Conservation (phyloP, 768 basidiomycete genomes). For the Trametes punicea region DNA sequence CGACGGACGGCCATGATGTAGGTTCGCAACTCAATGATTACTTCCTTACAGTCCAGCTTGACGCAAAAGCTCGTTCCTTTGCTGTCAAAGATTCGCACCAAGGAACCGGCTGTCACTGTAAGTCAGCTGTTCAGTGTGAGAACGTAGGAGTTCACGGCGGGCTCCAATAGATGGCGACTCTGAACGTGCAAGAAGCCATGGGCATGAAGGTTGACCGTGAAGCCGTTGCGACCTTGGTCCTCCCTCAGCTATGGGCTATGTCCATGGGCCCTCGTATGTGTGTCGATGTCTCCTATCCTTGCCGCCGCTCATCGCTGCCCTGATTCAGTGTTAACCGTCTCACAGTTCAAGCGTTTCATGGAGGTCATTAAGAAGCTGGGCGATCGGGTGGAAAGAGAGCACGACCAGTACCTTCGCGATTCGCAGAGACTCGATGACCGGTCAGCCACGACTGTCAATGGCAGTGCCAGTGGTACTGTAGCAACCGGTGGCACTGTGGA, state of each 20-base stretch:
- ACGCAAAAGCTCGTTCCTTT: slow-evolving; percentile 96
- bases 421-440: slow-evolving; percentile 87
- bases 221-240: slow-evolving; percentile 59
- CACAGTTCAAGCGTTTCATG: slow-evolving; percentile 95
- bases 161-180: slow-evolving; percentile 78
- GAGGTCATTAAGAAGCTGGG: slow-evolving; percentile 69
- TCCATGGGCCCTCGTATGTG: slow-evolving; percentile 88
- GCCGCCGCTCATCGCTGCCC: not conserved
- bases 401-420: slow-evolving; percentile 88
- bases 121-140: slow-evolving; percentile 8
- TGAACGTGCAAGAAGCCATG: slow-evolving; percentile 94
- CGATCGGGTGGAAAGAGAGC: slow-evolving; percentile 89
- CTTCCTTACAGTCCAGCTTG: slow-evolving; percentile 64
- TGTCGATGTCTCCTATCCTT: not conserved
- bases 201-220: slow-evolving; percentile 92
- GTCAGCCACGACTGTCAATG: slow-evolving; percentile 48
- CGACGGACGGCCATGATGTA: too few species aligned
- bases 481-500: slow-evolving; percentile 56
- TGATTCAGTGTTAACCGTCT: slow-evolving; percentile 65
- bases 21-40: not conserved
- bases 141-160: not conserved
- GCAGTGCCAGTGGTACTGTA: slow-evolving; percentile 31
- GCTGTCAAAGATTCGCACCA: slow-evolving; percentile 91
- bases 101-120: slow-evolving; percentile 94
- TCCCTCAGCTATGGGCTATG: slow-evolving; percentile 85